Evolutionary conservation across 805 yeast genomes (phyloP), one percentile per base, ranked within the genome.

Genomic region (Saccharomycopsis synnaedendra): DNA sequence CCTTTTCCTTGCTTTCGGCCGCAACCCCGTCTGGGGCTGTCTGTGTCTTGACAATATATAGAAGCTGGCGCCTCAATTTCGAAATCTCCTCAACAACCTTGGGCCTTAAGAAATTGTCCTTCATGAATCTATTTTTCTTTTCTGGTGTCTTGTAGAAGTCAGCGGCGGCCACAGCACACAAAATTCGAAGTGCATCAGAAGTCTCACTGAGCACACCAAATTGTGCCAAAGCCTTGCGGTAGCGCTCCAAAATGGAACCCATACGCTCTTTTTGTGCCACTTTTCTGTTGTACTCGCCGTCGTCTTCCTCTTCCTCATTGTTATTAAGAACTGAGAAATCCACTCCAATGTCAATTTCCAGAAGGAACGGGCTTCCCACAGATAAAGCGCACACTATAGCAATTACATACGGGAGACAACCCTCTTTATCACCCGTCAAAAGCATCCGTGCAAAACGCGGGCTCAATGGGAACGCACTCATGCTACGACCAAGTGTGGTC

Each of bases 361-460:
- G 72, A 34, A 85, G 64, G 56, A 87, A 88, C 10, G 95, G 96
- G 58, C 89, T 95, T 4, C 97, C 97, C 41, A 93, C 97, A 0
- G 97, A 82, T 33, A 93, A 66, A 0, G 88, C 95, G 33, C 97
- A 83, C 1, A 93, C 97, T 46, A 93, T 72, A 0, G 97, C 93
- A 42, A 93, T 78, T n/a, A 93, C 73, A 59, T 85, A 90, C 0
- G 94, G 87, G 48, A 93, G 66, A 63, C 97, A 89, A 5, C 75
- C 82, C 41, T 75, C 78, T 61, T 93, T 97, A 61, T 87, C 85
- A 5, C 96, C 95, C 38, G 90, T 76, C 32, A 89, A 72, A 48
- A 93, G 69, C 75, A 93, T 86, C 60, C 89, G 89, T 2, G 97
- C 80, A 62, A 84, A 94, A 43, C 98, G 71, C 2, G 99, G 98